These are phyloP conservation scores for Phytophthora uliginosa DNA, from an alignment of 352 stramenopile genomes.

Conservation along the genomic window DNA sequence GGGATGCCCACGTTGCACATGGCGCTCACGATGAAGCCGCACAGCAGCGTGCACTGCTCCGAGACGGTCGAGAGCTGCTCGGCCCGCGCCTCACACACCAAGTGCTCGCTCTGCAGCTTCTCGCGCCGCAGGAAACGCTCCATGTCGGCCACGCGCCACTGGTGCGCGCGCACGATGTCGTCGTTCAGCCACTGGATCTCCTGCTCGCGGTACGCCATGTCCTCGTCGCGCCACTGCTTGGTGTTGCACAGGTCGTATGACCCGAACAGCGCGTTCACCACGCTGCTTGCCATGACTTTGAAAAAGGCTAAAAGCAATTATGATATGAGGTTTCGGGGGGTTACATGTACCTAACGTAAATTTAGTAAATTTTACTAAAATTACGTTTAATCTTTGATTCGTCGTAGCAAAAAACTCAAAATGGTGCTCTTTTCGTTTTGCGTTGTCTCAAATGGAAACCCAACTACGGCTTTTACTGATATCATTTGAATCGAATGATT, in stretches of 20 bases:
- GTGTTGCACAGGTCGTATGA: slow-evolving; percentile 83
- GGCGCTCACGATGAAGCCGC: slow-evolving; percentile 75
- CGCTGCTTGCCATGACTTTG: slow-evolving; percentile 48
- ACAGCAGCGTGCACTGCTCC: slow-evolving; percentile 74
- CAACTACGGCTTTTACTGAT: too few relatives aligned
- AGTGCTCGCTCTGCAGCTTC: slow-evolving; percentile 74
- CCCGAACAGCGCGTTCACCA: slow-evolving; percentile 80
- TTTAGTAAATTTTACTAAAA: too few relatives aligned
- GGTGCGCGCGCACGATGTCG: slow-evolving; percentile 73
- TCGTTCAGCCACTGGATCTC: slow-evolving; percentile 86
- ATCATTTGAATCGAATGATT: too few relatives aligned
- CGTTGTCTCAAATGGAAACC: too few relatives aligned
- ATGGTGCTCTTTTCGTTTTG: too few relatives aligned
- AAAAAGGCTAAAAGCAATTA: too few relatives aligned
- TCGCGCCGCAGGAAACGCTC: slow-evolving; percentile 71
- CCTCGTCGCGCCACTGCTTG: slow-evolving; percentile 83
- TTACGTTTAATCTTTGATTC: too few relatives aligned
- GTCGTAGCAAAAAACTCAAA: too few relatives aligned
- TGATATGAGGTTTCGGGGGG: too few relatives aligned
- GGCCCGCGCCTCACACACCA: slow-evolving; percentile 68
- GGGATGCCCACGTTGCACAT: slow-evolving; percentile 75
- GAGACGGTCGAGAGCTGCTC: slow-evolving; percentile 80
- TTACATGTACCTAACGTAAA: too few relatives aligned
- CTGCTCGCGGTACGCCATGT: slow-evolving; percentile 72
- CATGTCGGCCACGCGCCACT: slow-evolving; percentile 76